Evolutionary conservation across 2,329 filamentous ascomycete genomes (phyloP).

Genomic region (Cladosporium sp.): DNA sequence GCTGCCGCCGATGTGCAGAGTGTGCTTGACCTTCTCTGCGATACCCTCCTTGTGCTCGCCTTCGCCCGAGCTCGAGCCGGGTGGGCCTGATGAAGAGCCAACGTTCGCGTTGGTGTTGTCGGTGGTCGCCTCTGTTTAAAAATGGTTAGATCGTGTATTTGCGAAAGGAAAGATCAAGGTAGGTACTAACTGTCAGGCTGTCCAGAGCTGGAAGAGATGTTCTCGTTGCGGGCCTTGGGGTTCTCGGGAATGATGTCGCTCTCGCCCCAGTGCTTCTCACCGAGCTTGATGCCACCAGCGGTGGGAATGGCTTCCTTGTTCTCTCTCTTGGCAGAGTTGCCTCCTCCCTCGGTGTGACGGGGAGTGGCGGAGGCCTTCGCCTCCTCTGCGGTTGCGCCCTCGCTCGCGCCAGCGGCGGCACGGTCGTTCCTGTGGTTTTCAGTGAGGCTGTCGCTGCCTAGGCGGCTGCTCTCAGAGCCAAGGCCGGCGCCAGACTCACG

Average conservation of each 20-base stretch:
- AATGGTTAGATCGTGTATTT: background rate
- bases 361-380: background rate
- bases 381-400: background rate
- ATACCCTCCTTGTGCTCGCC: conserved; percentile 30
- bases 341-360: background rate
- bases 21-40: conserved; percentile 34
- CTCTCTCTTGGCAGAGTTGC: conserved; percentile 23
- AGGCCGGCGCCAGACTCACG: background rate
- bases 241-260: conserved; percentile 38
- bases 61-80: background rate
- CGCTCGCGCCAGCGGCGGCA: background rate
- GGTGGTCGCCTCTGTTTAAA: conserved; percentile 12
- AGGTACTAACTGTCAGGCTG: conserved; percentile 34
- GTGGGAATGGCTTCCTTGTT: conserved; percentile 37
- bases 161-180: background rate
- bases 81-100: conserved; percentile 17
- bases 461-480: background rate
- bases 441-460: background rate
- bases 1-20: conserved; percentile 29
- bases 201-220: conserved; percentile 29
- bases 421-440: background rate
- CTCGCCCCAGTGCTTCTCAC: conserved; percentile 40
- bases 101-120: conserved; percentile 34
- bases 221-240: conserved; percentile 25
- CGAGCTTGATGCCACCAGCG: conserved; percentile 37